Base-by-base conservation (phyloP, 2,329 filamentous ascomycete species). In the Nothophoma quercina region DNA sequence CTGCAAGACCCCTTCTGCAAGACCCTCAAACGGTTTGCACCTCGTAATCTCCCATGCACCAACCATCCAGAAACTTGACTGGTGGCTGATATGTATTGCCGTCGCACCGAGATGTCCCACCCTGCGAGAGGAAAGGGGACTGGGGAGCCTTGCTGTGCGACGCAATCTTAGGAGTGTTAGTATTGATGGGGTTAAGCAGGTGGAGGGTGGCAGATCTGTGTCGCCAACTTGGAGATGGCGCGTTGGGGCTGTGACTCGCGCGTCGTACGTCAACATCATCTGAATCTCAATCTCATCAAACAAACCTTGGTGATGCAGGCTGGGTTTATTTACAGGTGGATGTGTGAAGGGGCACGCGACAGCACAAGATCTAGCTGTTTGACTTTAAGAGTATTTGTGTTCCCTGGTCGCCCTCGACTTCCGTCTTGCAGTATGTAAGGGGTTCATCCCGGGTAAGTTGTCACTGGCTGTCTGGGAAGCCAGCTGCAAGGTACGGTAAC, bases 141-240 rank as follows among this genome's bases (percentile, higher is more conserved):
- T 48, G 50, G 50, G 50, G 50, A 48, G 40, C 50, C 50, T 53
- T 43, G 50, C 44, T 25, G 44, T 22, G 29, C 39, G 38, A 48
- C 38, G 43, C 50, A 29, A 32, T 43, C 25, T 32, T 12, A 5
- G 30, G 19, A 1, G n/a, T 35, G 12, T 34, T 19, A 15, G 5
- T 10, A 39, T 34, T 5, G 21, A 29, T 12, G 19, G 5, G 26
- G 30, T 2, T 32, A 42, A 50, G 39, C 22, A 33, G 33, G 33
- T n/a, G n/a, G n/a, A 26, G 18, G 18, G 5, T 34, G 29, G 26
- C 30, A 44, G 30, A 44, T 44, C 41, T 35, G 10, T 26, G 29
- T 19, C 22, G 45, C 9, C 18, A 18, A 49, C 25, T 5, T 13
- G 19, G 16, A n/a, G 25, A 13, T 5, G 26, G 22, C 5, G 13